These are phyloP conservation scores for Rhynchosporium agropyri DNA, from an alignment of 2,329 filamentous ascomycete genomes.

Conservation along the genomic window DNA sequence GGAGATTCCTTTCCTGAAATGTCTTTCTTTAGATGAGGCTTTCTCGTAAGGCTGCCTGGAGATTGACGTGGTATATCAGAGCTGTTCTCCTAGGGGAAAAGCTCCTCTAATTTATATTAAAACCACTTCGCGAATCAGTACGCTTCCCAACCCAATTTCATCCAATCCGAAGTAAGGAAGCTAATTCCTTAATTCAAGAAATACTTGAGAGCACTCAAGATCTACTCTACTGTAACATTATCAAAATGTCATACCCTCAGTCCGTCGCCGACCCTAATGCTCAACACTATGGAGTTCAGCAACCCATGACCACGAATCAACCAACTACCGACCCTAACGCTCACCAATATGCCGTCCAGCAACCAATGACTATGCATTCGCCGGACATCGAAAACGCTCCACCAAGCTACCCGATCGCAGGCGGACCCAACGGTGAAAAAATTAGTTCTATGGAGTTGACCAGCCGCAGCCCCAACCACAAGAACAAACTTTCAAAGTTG, in stretches of 20 bases:
- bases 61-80: slow-evolving; percentile 4
- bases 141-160: neutral
- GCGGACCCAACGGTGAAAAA: slow-evolving; percentile 8
- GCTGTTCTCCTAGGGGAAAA: neutral
- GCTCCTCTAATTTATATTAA: too few species aligned
- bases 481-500: slow-evolving; percentile 12
- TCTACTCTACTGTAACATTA: neutral
- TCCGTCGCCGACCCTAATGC: neutral
- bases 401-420: slow-evolving; percentile 11
- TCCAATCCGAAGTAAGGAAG: neutral
- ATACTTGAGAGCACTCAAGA: neutral
- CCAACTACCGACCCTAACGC: neutral
- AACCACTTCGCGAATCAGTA: neutral
- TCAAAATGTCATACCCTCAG: slow-evolving; percentile 7
- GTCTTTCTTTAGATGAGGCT: neutral
- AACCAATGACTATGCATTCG: slow-evolving; percentile 9
- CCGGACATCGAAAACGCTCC: slow-evolving; percentile 17
- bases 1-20: too few species aligned
- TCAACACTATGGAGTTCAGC: slow-evolving; percentile 3
- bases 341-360: neutral
- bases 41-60: neutral
- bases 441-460: slow-evolving; percentile 13
- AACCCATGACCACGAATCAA: too few species aligned
- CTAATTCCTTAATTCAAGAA: neutral
- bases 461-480: slow-evolving; percentile 6